Base-by-base conservation (phyloP, 1,139 yeast genomes). In the Yamadazyma pseudoaaseri region DNA sequence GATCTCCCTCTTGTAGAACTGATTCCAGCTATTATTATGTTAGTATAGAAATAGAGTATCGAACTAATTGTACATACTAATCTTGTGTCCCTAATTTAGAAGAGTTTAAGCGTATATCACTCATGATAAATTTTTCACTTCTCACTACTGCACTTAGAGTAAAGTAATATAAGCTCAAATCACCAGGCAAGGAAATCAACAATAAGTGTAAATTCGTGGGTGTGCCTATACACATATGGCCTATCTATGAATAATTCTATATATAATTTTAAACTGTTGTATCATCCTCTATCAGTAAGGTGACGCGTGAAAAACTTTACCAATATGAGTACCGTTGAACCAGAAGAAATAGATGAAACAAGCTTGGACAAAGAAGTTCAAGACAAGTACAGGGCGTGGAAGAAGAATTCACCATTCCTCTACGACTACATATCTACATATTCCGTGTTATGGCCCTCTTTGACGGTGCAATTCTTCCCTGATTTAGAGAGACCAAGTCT, bases 41-140 rank as follows among this genome's bases (percentile, higher is more conserved):
- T 55, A 62, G 61, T 52, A 35, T 4, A 33, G 30, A 41, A 2
- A 6, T 17, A 14, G 13, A 12, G 12, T 5, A 10, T 6, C 14
- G 11, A 17, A 20, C 2, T n/a, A 9, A 9, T 16, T 8, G 21
- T 31, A 71, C 81, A 35, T 64, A 76, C 82, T 86, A 86, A 53
- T 83, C 71, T 47, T 79, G 75, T 3, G 94, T 86, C 3, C 96
- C 96, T 32, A 86, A 60, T 47, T 81, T 81, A 16, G 95, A 86
- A 20, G 78, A 70, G 52, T 82, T 81, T 34, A 84, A 61, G 35
- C 76, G 56, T 8, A 81, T 73, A 30, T 79, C 80, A 39, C 73
- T 79, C 48, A 67, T 56, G 58, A 18, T 9, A 16, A 26, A 26
- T 26, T 36, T 33, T 30, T 30, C 26, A 29, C 20, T 25, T 29